These are phyloP conservation scores for Nissolia schottii DNA, from an alignment of 306 rosid species.

Conservation along the genomic window DNA sequence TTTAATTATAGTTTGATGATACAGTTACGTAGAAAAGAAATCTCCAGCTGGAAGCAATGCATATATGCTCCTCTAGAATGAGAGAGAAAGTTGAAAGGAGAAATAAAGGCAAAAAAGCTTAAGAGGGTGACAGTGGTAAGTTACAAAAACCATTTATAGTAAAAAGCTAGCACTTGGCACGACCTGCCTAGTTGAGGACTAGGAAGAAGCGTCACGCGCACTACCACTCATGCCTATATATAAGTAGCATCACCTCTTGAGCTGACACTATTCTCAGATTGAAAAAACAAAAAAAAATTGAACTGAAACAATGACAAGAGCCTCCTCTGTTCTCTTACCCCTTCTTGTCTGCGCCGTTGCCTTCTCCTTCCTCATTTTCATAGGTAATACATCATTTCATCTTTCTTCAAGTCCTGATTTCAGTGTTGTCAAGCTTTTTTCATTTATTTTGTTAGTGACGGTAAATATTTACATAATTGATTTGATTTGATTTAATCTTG, in stretches of 20 bases:
- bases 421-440: no score
- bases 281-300: no score
- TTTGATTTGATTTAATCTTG: no score
- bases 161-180: conserved; percentile 38
- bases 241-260: conserved; percentile 17
- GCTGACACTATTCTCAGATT: background rate
- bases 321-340: conserved; percentile 27
- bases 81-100: conserved; percentile 48
- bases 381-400: conserved; percentile 33
- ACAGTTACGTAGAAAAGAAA: conserved; percentile 38
- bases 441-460: no score
- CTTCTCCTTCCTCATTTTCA: conserved; percentile 32
- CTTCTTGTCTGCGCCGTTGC: conserved; percentile 31
- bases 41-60: conserved; percentile 66
- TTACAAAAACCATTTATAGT: conserved; percentile 7
- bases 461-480: no score
- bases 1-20: conserved; percentile 12
- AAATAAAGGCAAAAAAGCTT: conserved; percentile 37
- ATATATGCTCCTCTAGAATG: conserved; percentile 56
- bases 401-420: background rate
- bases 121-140: conserved; percentile 29
- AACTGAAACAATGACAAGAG: conserved; percentile 42
- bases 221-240: conserved; percentile 22
- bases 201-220: conserved; percentile 18
- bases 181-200: conserved; percentile 1